These are phyloP conservation scores for Fraxinus baroniana DNA, from an alignment of 305 asterid species.

Conservation along the genomic window DNA sequence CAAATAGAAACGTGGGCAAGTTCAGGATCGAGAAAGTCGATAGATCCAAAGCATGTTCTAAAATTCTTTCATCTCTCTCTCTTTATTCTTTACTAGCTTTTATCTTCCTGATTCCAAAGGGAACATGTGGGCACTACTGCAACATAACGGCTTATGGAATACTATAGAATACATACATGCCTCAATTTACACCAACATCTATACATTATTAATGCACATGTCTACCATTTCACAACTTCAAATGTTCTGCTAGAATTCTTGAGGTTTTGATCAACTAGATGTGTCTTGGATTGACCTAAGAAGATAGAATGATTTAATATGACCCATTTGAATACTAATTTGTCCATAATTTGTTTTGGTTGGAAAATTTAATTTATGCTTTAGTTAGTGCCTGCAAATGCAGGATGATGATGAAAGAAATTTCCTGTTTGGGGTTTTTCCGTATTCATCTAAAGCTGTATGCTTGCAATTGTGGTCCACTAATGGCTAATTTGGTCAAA, in stretches of 20 bases:
- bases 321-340: neutral
- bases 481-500: neutral
- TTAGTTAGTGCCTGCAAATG: neutral
- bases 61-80: slow-evolving; percentile 15
- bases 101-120: slow-evolving; percentile 31
- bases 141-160: slow-evolving; percentile 23
- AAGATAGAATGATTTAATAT: neutral
- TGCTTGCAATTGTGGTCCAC: neutral
- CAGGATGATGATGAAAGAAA: neutral
- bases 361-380: no score
- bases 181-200: neutral
- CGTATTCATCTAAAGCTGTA: neutral
- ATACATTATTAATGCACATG: neutral
- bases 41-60: slow-evolving; percentile 38
- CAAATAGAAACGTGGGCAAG: slow-evolving; percentile 19
- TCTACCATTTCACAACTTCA: neutral
- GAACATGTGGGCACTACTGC: slow-evolving; percentile 53
- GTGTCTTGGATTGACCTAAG: neutral
- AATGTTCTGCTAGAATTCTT: neutral
- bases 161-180: neutral
- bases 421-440: neutral
- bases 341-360: no score
- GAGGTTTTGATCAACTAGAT: neutral
- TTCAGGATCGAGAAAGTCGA: slow-evolving; percentile 36
- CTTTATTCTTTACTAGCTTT: slow-evolving; percentile 6